Percentiles rank a stretch among this genome's conserved stretches.
These are phyloP conservation scores for Phialocephala subalpina DNA, from an alignment of 2,329 filamentous ascomycete species.

Conservation along the genomic window DNA sequence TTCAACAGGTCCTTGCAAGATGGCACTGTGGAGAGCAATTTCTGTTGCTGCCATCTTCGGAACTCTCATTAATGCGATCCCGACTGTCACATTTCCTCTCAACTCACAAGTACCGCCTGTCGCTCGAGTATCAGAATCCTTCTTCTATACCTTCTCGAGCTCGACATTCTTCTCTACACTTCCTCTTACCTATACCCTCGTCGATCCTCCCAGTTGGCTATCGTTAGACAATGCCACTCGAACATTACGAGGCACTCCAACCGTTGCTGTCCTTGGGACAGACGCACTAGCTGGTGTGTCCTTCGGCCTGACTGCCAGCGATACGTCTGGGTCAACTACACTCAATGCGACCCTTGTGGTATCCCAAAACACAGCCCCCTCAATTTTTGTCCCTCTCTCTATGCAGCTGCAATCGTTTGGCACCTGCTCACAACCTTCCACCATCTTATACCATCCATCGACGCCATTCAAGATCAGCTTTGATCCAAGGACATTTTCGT, in stretches of 20 bases:
- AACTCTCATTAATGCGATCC: constrained; percentile 42
- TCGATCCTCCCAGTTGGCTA: constrained; percentile 75
- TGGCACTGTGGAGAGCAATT: constrained; percentile 35
- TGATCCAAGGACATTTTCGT: constrained; percentile 68
- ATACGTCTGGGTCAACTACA: constrained; percentile 67
- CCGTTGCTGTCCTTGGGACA: constrained; percentile 61
- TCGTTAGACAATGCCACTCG: constrained; percentile 70
- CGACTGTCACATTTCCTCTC: constrained; percentile 70
- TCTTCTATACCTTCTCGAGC: constrained; percentile 74
- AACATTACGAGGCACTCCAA: constrained; percentile 76
- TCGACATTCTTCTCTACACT: constrained; percentile 75
- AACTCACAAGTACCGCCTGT: constrained; percentile 87
- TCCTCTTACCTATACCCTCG: constrained; percentile 71
- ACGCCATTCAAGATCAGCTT: constrained; percentile 62
- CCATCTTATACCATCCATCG: constrained; percentile 63
- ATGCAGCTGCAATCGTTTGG: constrained; percentile 66
- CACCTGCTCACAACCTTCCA: constrained; percentile 65
- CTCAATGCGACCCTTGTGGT: constrained; percentile 77
- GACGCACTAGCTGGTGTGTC: constrained; percentile 50
- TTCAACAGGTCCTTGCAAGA: constrained; percentile 8
- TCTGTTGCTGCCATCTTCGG: constrained; percentile 30
- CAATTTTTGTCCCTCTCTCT: constrained; percentile 62
- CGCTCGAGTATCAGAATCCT: constrained; percentile 71
- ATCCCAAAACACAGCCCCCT: constrained; percentile 63
- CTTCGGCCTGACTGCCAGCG: constrained; percentile 75